A percentile compares a stretch with the other conserved stretches of the same genome.
Evolutionary conservation across 1,284 basidiomycete species (phyloP).

Genomic region (Stereum hirsutum): DNA sequence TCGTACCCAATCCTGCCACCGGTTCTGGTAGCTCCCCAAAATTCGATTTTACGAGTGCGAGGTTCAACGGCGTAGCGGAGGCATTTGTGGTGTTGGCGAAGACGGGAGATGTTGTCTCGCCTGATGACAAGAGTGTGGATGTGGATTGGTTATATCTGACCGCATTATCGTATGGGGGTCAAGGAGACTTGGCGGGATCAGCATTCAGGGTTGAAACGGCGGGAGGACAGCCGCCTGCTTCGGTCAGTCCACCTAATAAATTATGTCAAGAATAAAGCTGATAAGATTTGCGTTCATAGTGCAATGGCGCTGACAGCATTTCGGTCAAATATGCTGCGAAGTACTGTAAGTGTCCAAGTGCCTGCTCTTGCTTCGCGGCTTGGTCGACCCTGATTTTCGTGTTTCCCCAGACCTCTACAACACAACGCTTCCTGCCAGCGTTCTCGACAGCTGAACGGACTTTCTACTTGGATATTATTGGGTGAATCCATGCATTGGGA

Average conservation of each 20-base stretch:
- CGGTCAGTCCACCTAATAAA: conserved; percentile 20
- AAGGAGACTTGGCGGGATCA: conserved; percentile 25
- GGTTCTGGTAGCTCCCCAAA: conserved; percentile 15
- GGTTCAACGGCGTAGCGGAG: conserved; percentile 12
- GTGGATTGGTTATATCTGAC: conserved; percentile 31
- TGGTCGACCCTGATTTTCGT: too few species aligned
- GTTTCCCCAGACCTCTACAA: too few species aligned
- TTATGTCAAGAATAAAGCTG: not conserved
- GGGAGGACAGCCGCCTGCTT: conserved; percentile 28
- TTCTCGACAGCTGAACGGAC: too few species aligned
- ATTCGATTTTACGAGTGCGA: conserved; percentile 23
- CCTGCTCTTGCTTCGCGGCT: too few species aligned
- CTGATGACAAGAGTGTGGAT: conserved; percentile 19
- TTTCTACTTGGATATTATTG: too few species aligned
- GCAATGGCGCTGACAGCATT: conserved; percentile 16
- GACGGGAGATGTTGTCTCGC: conserved; percentile 17
- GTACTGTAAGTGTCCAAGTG: conserved; percentile 9
- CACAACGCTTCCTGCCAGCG: too few species aligned
- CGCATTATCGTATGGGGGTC: too few species aligned
- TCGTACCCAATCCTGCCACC: conserved; percentile 17
- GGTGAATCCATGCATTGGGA: too few species aligned
- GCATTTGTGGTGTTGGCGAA: conserved; percentile 20
- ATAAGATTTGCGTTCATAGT: conserved; percentile 13
- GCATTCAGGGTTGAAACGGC: conserved; percentile 28
- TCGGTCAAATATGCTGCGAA: conserved; percentile 15